Base-by-base conservation (phyloP, 2,329 filamentous ascomycete genomes). In the Penicillium sp. region DNA sequence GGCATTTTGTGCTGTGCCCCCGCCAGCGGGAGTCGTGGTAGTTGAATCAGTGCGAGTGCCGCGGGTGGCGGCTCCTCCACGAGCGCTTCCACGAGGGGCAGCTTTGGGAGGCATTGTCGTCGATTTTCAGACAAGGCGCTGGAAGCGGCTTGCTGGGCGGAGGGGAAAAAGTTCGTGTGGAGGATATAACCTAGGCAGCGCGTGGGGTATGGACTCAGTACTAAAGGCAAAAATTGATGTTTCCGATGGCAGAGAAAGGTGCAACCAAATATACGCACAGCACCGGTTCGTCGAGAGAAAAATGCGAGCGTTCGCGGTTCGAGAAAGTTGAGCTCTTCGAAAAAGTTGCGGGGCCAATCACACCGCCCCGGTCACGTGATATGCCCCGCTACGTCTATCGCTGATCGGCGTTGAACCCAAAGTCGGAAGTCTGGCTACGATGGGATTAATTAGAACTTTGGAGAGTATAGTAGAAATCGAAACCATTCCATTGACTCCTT, bases 31-130 rank as follows among this genome's bases (percentile, higher is more conserved):
- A 38, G 58, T 58, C 2, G 63, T 58, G 14, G 64, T 42, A 18
- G 60, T 51, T 32, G 59, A 26, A 27, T 58, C 55, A 34, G 53
- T 30, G 35, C 47, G 53, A 11, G 51, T 46, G 19, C 51, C 40
- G 1, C 51, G 46, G 5, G n/a, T 44, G 5, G 57, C 51, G 29
- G 57, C 54, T 18, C 57, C 55, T 41, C 63, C 61, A 32, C 60
- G 57, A n/a, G 62, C 51, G 50, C 64, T 57, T 44, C 65, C 65
- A 36, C 70, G 65, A 51, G 67, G 39, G 32, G 60, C 61, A 16
- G 63, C 62, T 65, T 72, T 73, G 36, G 71, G 70, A 42, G 70
- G 70, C 70, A 73, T 73, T 43, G 48, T 57, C 14, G 48, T 30
- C n/a, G 34, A 19, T 55, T 43, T 39, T 53, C 48, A 23, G 51